phyloP scores from a whole-genome alignment of 345 rosid species.

The Hibiscus syriacus region DNA sequence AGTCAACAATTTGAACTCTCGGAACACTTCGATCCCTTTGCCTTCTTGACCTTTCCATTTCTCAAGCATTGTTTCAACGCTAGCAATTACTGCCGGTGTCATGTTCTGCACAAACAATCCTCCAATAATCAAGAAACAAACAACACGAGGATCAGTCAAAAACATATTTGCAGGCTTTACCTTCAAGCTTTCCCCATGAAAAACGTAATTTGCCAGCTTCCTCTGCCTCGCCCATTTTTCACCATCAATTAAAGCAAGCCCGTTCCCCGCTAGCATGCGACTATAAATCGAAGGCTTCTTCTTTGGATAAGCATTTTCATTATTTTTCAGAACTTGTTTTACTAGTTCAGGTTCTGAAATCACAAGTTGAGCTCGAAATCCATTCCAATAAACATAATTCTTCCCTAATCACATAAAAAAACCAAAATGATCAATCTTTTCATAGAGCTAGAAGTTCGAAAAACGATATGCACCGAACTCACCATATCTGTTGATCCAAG shows the following conservation, averaged over 20 bases:
- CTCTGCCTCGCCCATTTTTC: constrained; percentile 26
- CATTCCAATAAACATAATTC: constrained; percentile 31
- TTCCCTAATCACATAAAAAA: constrained; percentile 13
- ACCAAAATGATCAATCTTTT: neutral
- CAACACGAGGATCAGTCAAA: no score
- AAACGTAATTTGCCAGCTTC: constrained; percentile 26
- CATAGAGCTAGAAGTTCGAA: neutral
- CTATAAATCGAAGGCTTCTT: constrained; percentile 10
- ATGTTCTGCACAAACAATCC: neutral
- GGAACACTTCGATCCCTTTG: neutral
- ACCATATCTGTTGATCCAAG: constrained; percentile 26
- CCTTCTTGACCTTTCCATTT: neutral
- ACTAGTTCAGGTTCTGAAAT: constrained; percentile 30
- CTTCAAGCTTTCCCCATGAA: constrained; percentile 38
- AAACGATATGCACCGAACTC: neutral
- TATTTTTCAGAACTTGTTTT: constrained; percentile 35
- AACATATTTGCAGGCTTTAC: neutral
- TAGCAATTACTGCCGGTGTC: neutral
- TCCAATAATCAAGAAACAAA: neutral
- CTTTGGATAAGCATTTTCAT: constrained; percentile 17
- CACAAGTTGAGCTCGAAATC: constrained; percentile 25
- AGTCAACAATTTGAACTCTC: neutral
- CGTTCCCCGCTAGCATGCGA: constrained; percentile 26
- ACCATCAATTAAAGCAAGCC: constrained; percentile 19
- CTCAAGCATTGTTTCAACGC: neutral